Base-by-base conservation (phyloP, 2,329 filamentous ascomycete genomes). In the Fusarium sp. region DNA sequence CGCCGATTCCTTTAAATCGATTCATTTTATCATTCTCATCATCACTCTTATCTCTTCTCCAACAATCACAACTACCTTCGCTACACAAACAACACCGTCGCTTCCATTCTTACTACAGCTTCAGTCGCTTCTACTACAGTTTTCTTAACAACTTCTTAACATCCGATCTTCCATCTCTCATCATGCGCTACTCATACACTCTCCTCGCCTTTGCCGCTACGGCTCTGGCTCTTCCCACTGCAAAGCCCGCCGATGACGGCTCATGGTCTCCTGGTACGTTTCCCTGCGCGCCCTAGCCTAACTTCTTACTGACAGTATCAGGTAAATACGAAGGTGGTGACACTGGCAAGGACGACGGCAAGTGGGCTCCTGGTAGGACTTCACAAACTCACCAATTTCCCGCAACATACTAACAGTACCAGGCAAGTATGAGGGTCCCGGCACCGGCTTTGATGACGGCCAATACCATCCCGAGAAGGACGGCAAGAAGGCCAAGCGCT, bases 161-260 rank as follows among this genome's bases (percentile, higher is more conserved):
- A 11, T 30, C 9, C 26, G 5, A 23, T 7, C 10, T 13, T 41
- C 30, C 7, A 10, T 27, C n/a, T 37, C 8, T 46, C 38, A 71
- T 13, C 5, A 74, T 74, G 72, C 72, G 71, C 33, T 74, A 74
- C 67, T 73, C 69, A 11, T 68, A 54, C 63, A 71, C 72, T 42
- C 13, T 74, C 14, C 48, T 74, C 42, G 71, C 66, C 55, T 73
- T 74, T 66, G 72, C 72, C 64, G 66, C 57, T 20, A 74, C 66
- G 55, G 71, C 71, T 64, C 53, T 74, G 58, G 71, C 71, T 10
- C 69, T 74, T 4, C 71, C 71, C 37, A 68, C 71, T 18, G 55
- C 65, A 9, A 74, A 68, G 59, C 61, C 66, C 8, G 53, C 55
- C 7, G 71, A 73, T 12, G 71, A 73, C 30, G 71, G 71, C 20